Evolutionary conservation across 106 monocot species (phyloP).

Genomic region (Dendrobium chrysotoxum): DNA sequence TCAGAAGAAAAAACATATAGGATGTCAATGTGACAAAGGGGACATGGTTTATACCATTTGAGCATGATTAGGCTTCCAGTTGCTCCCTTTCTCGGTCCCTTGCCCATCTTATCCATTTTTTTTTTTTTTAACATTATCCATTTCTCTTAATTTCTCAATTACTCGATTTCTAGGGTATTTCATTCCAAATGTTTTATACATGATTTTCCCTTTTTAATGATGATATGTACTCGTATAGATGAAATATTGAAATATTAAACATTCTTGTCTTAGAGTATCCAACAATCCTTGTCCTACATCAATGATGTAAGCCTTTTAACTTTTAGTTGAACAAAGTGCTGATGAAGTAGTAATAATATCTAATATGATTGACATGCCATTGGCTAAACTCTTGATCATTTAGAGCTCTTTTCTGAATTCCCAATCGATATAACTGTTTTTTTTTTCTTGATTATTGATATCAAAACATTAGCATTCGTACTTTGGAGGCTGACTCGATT

Average conservation of each 20-base stretch:
- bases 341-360: background rate
- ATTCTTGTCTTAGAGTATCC: background rate
- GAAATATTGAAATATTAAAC: background rate
- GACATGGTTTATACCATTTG: background rate
- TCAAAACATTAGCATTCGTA: too few species aligned
- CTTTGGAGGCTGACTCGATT: too few species aligned
- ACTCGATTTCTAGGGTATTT: background rate
- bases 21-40: background rate
- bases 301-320: background rate
- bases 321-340: background rate
- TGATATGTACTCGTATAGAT: background rate
- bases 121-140: too few species aligned
- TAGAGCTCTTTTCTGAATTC: too few species aligned
- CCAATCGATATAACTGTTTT: too few species aligned
- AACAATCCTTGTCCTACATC: background rate
- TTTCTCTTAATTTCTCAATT: background rate
- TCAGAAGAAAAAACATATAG: background rate
- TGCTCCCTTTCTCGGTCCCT: background rate
- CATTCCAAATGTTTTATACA: background rate
- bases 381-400: too few species aligned
- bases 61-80: background rate
- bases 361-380: too few species aligned
- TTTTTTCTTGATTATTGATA: too few species aligned
- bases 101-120: background rate
- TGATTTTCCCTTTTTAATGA: background rate